Conservation (phyloP, 192 early-diverging fungal genomes). For the Umbelopsis vinacea region DNA sequence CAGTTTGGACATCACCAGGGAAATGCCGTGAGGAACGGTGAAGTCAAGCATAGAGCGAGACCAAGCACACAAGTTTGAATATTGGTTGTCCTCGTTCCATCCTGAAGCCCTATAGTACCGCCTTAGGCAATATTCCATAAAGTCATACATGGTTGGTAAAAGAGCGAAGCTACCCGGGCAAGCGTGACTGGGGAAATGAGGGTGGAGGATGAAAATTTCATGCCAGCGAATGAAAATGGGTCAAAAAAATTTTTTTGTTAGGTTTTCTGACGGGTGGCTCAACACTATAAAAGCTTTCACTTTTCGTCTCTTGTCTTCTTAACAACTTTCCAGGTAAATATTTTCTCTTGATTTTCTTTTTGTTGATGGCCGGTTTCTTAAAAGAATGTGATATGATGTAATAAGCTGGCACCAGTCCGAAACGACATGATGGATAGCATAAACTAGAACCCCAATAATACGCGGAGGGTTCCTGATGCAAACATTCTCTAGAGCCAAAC, state of each 20-base stretch:
- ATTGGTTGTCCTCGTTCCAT: conserved; percentile 85
- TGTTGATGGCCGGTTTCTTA: background rate
- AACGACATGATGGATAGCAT: conserved; percentile 29
- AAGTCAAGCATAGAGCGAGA: conserved; percentile 84
- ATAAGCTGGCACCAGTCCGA: conserved; percentile 38
- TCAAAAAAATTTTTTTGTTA: conserved; percentile 10
- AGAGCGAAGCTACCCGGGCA: background rate
- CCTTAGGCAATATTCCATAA: conserved; percentile 80
- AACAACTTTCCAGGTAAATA: conserved; percentile 2
- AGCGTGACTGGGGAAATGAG: conserved; percentile 2
- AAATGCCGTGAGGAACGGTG: conserved; percentile 72
- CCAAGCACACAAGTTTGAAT: conserved; percentile 78
- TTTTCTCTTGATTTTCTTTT: background rate
- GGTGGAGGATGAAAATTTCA: background rate
- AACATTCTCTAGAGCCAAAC: background rate
- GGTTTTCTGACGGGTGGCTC: background rate
- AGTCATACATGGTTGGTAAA: conserved; percentile 64
- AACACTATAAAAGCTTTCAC: background rate
- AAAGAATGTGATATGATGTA: conserved; percentile 23
- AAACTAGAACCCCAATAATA: conserved; percentile 27
- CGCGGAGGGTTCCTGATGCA: conserved; percentile 27
- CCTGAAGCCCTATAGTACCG: conserved; percentile 75
- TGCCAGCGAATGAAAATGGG: background rate
- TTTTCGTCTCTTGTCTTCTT: background rate
- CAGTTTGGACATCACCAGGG: conserved; percentile 74